These are phyloP conservation scores for Xylariomycetidae sp. DNA, from an alignment of 2,329 filamentous ascomycete genomes.

Conservation along the genomic window DNA sequence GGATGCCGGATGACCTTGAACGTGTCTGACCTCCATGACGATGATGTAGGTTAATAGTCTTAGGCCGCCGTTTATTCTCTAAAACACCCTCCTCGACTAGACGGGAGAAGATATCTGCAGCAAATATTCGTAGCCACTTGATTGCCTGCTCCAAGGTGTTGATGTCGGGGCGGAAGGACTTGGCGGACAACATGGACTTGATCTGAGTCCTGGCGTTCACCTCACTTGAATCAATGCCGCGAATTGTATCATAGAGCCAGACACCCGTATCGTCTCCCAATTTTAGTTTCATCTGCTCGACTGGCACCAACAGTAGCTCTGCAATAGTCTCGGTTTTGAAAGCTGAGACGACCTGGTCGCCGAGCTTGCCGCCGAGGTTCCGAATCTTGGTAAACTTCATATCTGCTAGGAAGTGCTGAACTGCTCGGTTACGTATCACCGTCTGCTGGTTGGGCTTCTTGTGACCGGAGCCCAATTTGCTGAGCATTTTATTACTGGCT, in stretches of 20 bases:
- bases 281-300: slow-evolving; percentile 72
- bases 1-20: slow-evolving; percentile 73
- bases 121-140: slow-evolving; percentile 87
- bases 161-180: slow-evolving; percentile 86
- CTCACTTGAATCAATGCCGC: slow-evolving; percentile 81
- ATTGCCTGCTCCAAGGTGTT: slow-evolving; percentile 71
- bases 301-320: slow-evolving; percentile 66
- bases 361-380: slow-evolving; percentile 91
- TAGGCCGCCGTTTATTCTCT: slow-evolving; percentile 82
- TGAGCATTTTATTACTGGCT: slow-evolving; percentile 88
- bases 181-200: slow-evolving; percentile 95
- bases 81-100: slow-evolving; percentile 86
- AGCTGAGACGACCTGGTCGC: slow-evolving; percentile 74
- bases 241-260: slow-evolving; percentile 81
- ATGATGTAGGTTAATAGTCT: slow-evolving; percentile 80
- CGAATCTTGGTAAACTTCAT: slow-evolving; percentile 96
- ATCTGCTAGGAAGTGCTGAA: slow-evolving; percentile 70
- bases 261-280: slow-evolving; percentile 78
- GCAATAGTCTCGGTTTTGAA: slow-evolving; percentile 78
- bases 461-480: slow-evolving; percentile 85
- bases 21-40: slow-evolving; percentile 68
- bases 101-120: slow-evolving; percentile 83
- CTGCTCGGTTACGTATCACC: slow-evolving; percentile 81
- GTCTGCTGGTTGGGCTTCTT: slow-evolving; percentile 96
- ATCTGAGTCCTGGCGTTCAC: slow-evolving; percentile 89